Base-by-base conservation (phyloP, 2,329 filamentous ascomycete species). In the Uncinocarpus reesii region DNA sequence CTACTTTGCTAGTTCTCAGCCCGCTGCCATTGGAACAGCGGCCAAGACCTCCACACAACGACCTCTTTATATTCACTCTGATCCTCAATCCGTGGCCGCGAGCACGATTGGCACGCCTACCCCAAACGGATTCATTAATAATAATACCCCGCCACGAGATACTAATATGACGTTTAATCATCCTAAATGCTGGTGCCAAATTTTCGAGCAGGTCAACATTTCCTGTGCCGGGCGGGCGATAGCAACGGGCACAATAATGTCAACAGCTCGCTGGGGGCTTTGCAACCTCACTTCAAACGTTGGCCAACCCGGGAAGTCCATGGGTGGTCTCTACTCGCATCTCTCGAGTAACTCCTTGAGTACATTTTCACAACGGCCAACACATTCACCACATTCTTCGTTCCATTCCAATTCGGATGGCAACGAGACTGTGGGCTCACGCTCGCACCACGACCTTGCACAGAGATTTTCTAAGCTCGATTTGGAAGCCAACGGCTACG, bases 1-100 rank as follows among this genome's bases (percentile, higher is more conserved):
- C 31, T 72, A 73, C 56, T 78, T 73, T 54, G 58, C 70, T 1
- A 11, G 13, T 20, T 29, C 47, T 21, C 40, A 23, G n/a, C 47
- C 16, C 8, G 16, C 32, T 18, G 41, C 47, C 2, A 45, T 49
- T 7, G 46, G 47, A 20, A 40, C 35, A 10, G 35, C 34, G 16
- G 35, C 38, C 18, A 42, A 37, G 28, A 53, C 54, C 42, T 61
- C 57, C 2, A 44, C 53, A 16, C 62, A 67, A 31, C 63, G 63
- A 36, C 48, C 57, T 13, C 67, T 65, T 50, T 49, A 69, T 4
- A 61, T 63, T 7, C 49, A 51, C 8, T 28, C 51, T 20, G 48
- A 50, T 15, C 26, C 40, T 13, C 41, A 50, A 13, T 42, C 37
- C 24, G 34, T 42, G 4, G 31, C 51, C 16, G 24, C 34, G 16